Base-by-base conservation (phyloP, 2,329 filamentous ascomycete genomes). In the Beauveria bassiana region DNA sequence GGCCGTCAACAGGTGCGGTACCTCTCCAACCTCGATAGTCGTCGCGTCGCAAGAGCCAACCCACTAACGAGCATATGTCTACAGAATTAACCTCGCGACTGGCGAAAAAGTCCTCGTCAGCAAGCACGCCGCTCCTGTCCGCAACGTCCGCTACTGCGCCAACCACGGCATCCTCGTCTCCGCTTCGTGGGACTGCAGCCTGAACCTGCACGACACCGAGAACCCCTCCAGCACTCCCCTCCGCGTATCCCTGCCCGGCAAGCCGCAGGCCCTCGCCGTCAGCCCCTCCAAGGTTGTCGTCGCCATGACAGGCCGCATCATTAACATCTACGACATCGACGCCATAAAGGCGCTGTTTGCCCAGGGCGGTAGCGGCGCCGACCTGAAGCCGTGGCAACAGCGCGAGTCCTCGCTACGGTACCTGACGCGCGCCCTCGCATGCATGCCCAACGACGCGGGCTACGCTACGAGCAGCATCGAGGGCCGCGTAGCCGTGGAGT, bases 331-430 rank as follows among this genome's bases (percentile, higher is more conserved):
- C 81, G 91, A 97, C 70, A 82, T 99, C 38, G 80, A 86, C 54
- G 77, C 86, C 26, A 83, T 96, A 45, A 74, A 82, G 9, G 70
- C 81, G 1, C 77, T 85, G 6, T 77, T 87, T 47, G 73, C 78
- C 9, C 67, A 69, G 3, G 73, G 74, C 1, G 73, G 76, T 70
- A 64, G 76, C 70, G 73, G 76, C 70, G 64, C 76, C 69, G 76
- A 77, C 22, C 70, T 92, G 59, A 83, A 90, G 71, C 93, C 93
- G 0, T 97, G 91, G 91, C 95, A 99, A 75, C 86, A 91, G 68
- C 86, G 95, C 64, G 95, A 99, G 74, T 96, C 91, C 58, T 96
- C 90, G 28, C 83, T 99, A 70, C 96, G 97, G 73, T 99, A 96
- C 77, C 91, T 97, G 80, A 98, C 93, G 1, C 86, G 95, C 63